These are phyloP conservation scores for Ulota crispa DNA, from an alignment of 225 moss, liverwort and hornwort genomes.

Conservation along the genomic window DNA sequence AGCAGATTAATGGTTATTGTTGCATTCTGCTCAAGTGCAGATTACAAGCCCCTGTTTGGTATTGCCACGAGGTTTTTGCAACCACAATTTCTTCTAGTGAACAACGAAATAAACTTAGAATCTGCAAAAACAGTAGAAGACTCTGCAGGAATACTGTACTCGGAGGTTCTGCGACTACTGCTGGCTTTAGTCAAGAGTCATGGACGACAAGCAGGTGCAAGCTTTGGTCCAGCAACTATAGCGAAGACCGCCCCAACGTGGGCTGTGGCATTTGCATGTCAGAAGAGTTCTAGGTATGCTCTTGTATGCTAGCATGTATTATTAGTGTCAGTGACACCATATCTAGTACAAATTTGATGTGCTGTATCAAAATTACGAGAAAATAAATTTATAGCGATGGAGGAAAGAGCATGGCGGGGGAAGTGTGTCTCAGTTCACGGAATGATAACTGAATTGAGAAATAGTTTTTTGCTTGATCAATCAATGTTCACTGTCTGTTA, in stretches of 20 bases:
- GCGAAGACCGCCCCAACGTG: conserved; percentile 72
- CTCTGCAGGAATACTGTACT: conserved; percentile 43
- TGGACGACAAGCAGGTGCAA: conserved; percentile 82
- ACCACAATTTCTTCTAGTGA: conserved; percentile 44
- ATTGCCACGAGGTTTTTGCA: conserved; percentile 63
- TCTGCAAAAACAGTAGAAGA: conserved; percentile 30
- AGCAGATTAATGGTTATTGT: background rate
- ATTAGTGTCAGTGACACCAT: background rate
- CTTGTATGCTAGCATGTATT: background rate
- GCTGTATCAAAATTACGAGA: background rate
- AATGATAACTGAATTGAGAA: background rate
- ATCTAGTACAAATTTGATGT: background rate
- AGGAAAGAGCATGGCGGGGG: background rate
- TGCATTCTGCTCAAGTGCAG: conserved; percentile 50
- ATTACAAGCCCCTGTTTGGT: conserved; percentile 80
- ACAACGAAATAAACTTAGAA: conserved; percentile 28
- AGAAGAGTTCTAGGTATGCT: conserved; percentile 63
- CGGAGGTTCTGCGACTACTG: conserved; percentile 70
- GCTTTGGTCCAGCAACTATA: conserved; percentile 75
- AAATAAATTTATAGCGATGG: background rate
- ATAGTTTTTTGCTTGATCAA: background rate
- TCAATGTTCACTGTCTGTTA: background rate
- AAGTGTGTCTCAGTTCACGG: background rate
- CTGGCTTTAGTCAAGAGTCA: conserved; percentile 85
- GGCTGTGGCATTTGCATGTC: conserved; percentile 72